A percentile compares a stretch with the other conserved stretches of the same genome.
Conservation (phyloP, 768 basidiomycete genomes). For the Mycena belliarum region DNA sequence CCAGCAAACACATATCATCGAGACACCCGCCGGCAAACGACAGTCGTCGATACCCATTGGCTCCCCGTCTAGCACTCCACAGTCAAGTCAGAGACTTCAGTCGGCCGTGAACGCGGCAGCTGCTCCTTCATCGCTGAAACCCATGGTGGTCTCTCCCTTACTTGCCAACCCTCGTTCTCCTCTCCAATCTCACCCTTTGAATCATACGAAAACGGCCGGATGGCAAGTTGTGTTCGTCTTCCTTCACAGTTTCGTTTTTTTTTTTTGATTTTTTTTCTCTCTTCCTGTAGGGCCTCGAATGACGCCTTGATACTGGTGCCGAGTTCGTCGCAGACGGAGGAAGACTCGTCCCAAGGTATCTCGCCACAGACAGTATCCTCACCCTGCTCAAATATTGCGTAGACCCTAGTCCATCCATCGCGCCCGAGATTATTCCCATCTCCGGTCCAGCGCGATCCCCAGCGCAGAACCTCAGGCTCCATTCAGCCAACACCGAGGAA, state of each 20-base stretch:
- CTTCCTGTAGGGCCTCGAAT: not conserved
- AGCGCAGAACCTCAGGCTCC: not conserved
- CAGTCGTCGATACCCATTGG: not conserved
- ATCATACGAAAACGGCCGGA: not conserved
- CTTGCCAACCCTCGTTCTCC: not conserved
- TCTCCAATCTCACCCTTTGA: not conserved
- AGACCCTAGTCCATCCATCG: not conserved
- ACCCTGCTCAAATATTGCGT: not conserved
- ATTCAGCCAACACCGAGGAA: slow-evolving; percentile 15
- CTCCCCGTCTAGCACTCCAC: not conserved
- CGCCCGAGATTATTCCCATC: not conserved
- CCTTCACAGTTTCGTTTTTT: not conserved
- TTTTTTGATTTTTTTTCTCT: not conserved
- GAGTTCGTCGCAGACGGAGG: slow-evolving; percentile 16
- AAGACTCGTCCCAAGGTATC: not conserved
- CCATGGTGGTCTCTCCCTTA: not conserved
- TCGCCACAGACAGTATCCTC: not conserved
- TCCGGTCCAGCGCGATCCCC: not conserved
- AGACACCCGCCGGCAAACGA: not conserved
- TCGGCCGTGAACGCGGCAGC: no score
- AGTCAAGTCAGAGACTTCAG: not conserved
- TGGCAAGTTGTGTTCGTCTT: not conserved
- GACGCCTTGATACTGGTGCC: slow-evolving; percentile 11
- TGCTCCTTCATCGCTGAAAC: not conserved
- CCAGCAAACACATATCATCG: slow-evolving; percentile 10